phyloP scores from a whole-genome alignment of 768 basidiomycete species.

The Suillus bovinus region DNA sequence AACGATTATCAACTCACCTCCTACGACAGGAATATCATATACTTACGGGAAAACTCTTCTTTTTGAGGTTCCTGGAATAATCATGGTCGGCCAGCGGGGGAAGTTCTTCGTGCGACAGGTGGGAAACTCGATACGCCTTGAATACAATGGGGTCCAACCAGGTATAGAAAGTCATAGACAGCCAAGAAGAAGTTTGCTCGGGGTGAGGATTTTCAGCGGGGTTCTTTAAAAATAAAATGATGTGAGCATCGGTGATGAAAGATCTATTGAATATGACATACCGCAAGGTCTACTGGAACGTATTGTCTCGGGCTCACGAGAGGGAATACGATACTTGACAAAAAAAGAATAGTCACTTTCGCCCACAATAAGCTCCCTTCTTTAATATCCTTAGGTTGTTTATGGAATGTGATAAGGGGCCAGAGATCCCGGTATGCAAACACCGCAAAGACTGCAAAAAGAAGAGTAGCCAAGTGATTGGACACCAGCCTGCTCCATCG shows the following conservation, averaged over 20 bases:
- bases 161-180: conserved; percentile 41
- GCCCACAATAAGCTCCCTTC: conserved; percentile 56
- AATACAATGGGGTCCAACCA: conserved; percentile 56
- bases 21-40: not conserved
- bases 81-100: conserved; percentile 54
- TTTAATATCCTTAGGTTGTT: conserved; percentile 45
- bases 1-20: not conserved
- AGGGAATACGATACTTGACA: conserved; percentile 51
- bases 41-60: conserved; percentile 35
- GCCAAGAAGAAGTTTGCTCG: conserved; percentile 41
- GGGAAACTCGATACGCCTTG: conserved; percentile 42
- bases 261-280: not conserved
- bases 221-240: conserved; percentile 21
- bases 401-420: conserved; percentile 57
- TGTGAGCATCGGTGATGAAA: not conserved
- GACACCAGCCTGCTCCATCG: conserved; percentile 29
- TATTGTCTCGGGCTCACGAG: conserved; percentile 57
- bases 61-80: conserved; percentile 33
- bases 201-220: conserved; percentile 31
- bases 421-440: conserved; percentile 61
- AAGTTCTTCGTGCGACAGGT: conserved; percentile 42
- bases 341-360: conserved; percentile 45
- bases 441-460: conserved; percentile 48
- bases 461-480: conserved; percentile 46
- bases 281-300: conserved; percentile 50